A percentile compares a stretch with the other conserved stretches of the same genome.
phyloP scores from a whole-genome alignment of 441 rosid species.

The Pelargonium citronellum region DNA sequence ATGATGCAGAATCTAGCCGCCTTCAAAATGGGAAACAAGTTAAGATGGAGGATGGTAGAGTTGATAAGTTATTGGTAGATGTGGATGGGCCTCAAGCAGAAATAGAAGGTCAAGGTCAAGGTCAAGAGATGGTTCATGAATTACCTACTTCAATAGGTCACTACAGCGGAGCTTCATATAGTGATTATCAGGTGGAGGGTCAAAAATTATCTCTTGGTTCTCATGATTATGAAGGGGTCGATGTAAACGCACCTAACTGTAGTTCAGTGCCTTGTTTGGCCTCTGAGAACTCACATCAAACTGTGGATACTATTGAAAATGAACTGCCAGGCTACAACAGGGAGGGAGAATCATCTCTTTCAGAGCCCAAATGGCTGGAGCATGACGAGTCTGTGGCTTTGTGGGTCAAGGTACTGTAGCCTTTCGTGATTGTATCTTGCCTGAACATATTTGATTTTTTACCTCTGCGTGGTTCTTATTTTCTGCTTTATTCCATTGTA shows the following conservation, averaged over 20 bases:
- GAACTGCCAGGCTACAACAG: conserved; percentile 40
- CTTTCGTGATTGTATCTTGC: conserved; percentile 16
- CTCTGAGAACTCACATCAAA: conserved; percentile 40
- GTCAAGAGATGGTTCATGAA: conserved; percentile 30
- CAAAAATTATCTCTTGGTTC: conserved; percentile 39
- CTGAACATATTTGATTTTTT: conserved; percentile 13
- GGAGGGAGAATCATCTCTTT: conserved; percentile 50
- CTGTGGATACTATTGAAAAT: conserved; percentile 43
- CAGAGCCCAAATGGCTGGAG: conserved; percentile 74
- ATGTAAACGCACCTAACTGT: conserved; percentile 35
- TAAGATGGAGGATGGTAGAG: conserved; percentile 31
- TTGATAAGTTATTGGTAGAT: conserved; percentile 32
- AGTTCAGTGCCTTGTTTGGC: conserved; percentile 34
- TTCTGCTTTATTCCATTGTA: neutral
- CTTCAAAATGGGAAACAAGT: conserved; percentile 34
- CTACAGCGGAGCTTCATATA: conserved; percentile 35
- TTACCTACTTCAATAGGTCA: conserved; percentile 34
- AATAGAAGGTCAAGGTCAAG: conserved; percentile 32
- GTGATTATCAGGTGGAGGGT: conserved; percentile 40
- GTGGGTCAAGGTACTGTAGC: conserved; percentile 82
- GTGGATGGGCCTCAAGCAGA: conserved; percentile 30
- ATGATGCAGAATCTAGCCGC: conserved; percentile 31
- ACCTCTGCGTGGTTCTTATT: neutral
- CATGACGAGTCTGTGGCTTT: conserved; percentile 77
- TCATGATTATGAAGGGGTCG: conserved; percentile 47